Evolutionary conservation across 768 basidiomycete species (phyloP).

Genomic region (Suillus occidentalis): DNA sequence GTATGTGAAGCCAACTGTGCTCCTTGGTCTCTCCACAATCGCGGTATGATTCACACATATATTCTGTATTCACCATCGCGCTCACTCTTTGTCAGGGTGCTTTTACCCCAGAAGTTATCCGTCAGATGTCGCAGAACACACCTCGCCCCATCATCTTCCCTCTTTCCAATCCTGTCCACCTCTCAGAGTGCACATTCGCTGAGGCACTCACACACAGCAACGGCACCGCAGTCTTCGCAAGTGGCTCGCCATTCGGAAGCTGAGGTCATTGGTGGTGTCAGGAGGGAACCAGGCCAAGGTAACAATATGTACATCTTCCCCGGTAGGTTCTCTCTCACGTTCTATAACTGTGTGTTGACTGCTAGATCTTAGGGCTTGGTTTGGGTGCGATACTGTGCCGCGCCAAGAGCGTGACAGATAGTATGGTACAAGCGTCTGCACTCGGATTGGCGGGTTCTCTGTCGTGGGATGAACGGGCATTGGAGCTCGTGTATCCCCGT

Average conservation of each 20-base stretch:
- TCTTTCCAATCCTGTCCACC: conserved; percentile 83
- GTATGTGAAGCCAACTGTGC: conserved; percentile 83
- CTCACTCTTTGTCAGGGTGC: conserved; percentile 48
- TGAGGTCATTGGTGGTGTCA: conserved; percentile 54
- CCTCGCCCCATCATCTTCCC: conserved; percentile 89
- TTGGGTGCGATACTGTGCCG: conserved; percentile 73
- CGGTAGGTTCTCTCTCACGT: conserved; percentile 33
- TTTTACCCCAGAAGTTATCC: conserved; percentile 70
- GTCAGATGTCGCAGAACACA: conserved; percentile 78
- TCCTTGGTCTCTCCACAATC: conserved; percentile 88
- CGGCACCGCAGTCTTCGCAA: conserved; percentile 82
- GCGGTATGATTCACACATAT: conserved; percentile 36
- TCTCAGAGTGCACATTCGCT: conserved; percentile 78
- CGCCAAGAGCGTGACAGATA: conserved; percentile 70
- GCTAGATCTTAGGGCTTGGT: conserved; percentile 55
- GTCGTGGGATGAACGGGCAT: conserved; percentile 62
- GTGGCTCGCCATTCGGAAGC: conserved; percentile 81
- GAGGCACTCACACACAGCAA: conserved; percentile 72
- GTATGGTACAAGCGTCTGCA: conserved; percentile 88
- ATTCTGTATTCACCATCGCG: neutral
- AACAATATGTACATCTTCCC: conserved; percentile 94
- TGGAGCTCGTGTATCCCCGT: conserved; percentile 78
- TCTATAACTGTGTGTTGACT: neutral
- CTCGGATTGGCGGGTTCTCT: conserved; percentile 77
- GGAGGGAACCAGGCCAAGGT: conserved; percentile 80